Percentiles rank a stretch among this genome's conserved stretches.
phyloP scores from a whole-genome alignment of 352 stramenopile genomes.

The Globisporangium paddicum region DNA sequence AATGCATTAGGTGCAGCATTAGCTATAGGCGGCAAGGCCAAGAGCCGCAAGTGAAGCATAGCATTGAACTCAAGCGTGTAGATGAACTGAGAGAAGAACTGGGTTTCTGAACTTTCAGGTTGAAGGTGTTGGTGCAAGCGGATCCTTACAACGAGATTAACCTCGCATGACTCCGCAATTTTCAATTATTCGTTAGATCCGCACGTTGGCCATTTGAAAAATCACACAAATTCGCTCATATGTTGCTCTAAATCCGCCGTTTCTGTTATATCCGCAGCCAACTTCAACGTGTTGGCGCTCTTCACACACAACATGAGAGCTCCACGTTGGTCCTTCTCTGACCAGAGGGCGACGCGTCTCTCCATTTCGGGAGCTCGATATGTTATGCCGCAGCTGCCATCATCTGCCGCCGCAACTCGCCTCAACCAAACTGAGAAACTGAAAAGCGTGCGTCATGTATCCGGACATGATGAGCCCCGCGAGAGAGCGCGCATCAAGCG shows the following conservation, averaged over 20 bases:
- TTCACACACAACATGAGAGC: not conserved
- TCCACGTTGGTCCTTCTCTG: not conserved
- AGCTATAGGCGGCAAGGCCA: too few relatives aligned
- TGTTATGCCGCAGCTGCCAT: not conserved
- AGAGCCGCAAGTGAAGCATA: too few relatives aligned
- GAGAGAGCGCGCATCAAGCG: too few relatives aligned
- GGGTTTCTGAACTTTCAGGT: not conserved
- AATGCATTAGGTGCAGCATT: too few relatives aligned
- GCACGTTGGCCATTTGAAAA: not conserved
- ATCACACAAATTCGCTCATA: not conserved
- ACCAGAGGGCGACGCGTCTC: not conserved
- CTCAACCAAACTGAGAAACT: too few relatives aligned
- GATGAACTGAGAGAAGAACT: not conserved
- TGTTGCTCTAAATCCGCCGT: not conserved
- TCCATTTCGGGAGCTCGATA: slow-evolving; percentile 2
- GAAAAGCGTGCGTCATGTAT: not conserved
- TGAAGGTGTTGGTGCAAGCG: too few relatives aligned
- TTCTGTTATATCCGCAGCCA: not conserved
- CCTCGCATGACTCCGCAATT: too few relatives aligned
- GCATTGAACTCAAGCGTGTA: not conserved
- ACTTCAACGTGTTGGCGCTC: slow-evolving; percentile 1
- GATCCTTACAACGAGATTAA: too few relatives aligned
- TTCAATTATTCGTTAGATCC: too few relatives aligned
- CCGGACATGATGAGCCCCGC: too few relatives aligned
- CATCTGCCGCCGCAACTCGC: not conserved